Conservation (phyloP, 306 rosid species). For the Purshia tridentata region DNA sequence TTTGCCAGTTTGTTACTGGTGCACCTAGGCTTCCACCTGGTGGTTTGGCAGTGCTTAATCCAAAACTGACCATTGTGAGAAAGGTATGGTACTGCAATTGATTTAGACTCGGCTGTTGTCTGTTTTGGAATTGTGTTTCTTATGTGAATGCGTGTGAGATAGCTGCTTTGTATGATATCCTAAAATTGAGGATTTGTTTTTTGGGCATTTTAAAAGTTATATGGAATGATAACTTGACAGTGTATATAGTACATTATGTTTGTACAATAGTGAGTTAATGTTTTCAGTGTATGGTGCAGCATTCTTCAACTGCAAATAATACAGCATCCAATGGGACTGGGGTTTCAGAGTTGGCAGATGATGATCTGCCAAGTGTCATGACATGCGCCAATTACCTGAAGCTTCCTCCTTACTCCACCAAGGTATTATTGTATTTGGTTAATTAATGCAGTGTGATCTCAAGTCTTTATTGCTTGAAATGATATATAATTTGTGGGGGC, state of each 20-base stretch:
- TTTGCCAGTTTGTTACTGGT: slow-evolving; percentile 98
- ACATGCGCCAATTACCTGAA: slow-evolving; percentile 98
- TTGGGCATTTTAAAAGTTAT: background rate
- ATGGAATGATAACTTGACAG: background rate
- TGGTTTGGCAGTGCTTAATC: slow-evolving; percentile 90
- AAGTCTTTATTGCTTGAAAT: background rate
- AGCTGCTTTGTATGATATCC: background rate
- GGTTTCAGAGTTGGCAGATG: slow-evolving; percentile 80
- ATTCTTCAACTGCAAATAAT: slow-evolving; percentile 60
- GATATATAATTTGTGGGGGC: background rate
- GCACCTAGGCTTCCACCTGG: slow-evolving; percentile 98
- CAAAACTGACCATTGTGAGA: slow-evolving; percentile 91
- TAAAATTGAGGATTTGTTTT: background rate
- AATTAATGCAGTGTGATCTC: background rate
- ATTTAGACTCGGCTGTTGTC: background rate
- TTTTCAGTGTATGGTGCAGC: slow-evolving; percentile 51
- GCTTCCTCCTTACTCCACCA: slow-evolving; percentile 98
- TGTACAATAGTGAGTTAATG: background rate
- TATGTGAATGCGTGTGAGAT: background rate
- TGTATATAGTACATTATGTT: background rate
- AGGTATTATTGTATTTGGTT: slow-evolving; percentile 43
- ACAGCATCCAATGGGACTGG: slow-evolving; percentile 72
- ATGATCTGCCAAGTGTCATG: slow-evolving; percentile 99
- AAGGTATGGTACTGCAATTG: slow-evolving; percentile 51
- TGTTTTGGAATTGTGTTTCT: background rate